Evolutionary conservation across 192 early-diverging fungal genomes (phyloP).

Genomic region (Jimgerdemannia lactiflua): DNA sequence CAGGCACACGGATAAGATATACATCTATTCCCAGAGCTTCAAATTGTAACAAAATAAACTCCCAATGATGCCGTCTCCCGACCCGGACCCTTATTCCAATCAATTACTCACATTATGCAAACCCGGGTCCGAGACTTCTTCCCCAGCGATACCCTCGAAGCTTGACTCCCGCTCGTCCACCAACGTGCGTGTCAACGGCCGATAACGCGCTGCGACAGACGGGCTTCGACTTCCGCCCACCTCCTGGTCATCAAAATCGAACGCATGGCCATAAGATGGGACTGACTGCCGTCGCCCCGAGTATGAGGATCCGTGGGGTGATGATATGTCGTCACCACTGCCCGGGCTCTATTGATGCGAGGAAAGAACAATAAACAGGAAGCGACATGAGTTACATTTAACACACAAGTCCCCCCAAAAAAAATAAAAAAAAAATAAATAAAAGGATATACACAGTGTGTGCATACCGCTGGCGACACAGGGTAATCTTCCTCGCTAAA

Average conservation of each 20-base stretch:
- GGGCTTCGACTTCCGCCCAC: background rate
- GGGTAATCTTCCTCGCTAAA: background rate
- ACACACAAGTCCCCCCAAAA: background rate
- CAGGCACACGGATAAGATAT: too few relatives aligned
- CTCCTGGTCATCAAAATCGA: background rate
- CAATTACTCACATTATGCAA: background rate
- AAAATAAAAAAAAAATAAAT: constrained; percentile 1
- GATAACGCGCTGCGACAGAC: background rate
- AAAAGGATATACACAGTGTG: background rate
- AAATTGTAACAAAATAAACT: too few relatives aligned
- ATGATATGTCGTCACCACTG: constrained; percentile 1
- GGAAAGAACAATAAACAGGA: background rate
- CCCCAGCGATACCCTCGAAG: background rate
- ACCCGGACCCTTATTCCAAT: background rate
- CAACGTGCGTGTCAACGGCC: background rate
- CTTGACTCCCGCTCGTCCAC: constrained; percentile 1
- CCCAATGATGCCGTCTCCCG: too few relatives aligned
- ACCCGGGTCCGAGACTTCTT: background rate
- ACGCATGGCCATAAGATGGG: background rate
- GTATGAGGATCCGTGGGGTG: background rate
- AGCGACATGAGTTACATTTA: background rate
- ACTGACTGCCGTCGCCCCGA: background rate
- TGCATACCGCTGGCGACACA: background rate
- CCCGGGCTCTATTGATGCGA: background rate
- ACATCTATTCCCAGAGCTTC: too few relatives aligned